phyloP scores from a whole-genome alignment of 345 rosid species.

The Citrus trifoliata region DNA sequence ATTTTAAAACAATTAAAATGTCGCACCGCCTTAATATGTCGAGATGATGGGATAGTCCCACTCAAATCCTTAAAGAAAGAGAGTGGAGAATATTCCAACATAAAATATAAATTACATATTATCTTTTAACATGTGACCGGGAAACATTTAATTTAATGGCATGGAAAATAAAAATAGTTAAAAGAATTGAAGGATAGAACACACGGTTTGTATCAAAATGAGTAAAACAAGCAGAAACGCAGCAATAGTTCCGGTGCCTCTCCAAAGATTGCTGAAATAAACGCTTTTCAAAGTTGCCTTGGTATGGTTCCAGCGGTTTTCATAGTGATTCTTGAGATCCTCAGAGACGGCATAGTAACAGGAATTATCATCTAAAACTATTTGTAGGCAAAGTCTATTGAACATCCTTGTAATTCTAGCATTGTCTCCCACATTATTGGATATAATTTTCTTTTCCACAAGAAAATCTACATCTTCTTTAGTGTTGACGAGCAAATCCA shows the following conservation, averaged over 20 bases:
- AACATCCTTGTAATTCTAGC: not conserved
- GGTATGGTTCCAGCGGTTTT: no score
- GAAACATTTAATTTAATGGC: no score
- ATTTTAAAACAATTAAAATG: fast-evolving
- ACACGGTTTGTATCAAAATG: not conserved
- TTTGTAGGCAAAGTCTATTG: constrained; percentile 5
- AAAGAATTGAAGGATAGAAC: not conserved
- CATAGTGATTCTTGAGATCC: not conserved
- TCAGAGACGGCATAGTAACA: not conserved
- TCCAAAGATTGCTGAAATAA: constrained; percentile 15
- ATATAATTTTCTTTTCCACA: not conserved
- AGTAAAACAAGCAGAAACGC: not conserved
- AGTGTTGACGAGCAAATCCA: constrained; percentile 1
- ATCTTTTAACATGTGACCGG: no score
- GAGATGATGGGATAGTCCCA: fast-evolving
- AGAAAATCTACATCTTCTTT: constrained; percentile 14
- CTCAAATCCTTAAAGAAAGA: no score
- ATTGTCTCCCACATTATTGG: not conserved
- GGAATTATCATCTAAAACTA: not conserved
- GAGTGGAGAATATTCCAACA: no score
- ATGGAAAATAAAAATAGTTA: no score
- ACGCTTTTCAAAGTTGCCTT: not conserved
- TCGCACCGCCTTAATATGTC: fast-evolving
- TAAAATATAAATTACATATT: no score
- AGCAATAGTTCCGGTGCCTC: constrained; percentile 13